Evolutionary conservation across 768 basidiomycete genomes (phyloP), one percentile per base, ranked within the genome.

Genomic region (Phlegmacium glaucopus): DNA sequence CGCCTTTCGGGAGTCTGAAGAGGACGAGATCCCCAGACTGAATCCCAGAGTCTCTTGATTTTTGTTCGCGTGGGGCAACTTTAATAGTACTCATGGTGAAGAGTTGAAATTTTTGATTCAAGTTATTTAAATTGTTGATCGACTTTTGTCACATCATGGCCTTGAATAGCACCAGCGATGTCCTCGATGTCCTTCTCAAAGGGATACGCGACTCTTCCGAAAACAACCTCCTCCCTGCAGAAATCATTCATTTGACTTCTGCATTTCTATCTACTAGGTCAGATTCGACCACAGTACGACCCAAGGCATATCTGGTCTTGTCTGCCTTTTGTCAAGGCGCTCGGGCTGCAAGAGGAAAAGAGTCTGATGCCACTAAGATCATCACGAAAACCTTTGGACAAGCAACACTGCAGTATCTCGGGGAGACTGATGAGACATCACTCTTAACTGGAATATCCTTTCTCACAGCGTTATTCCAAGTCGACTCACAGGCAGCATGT

Each of bases 401-500:
- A 25, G 57, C 70, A 0, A 61, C 87, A 28, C 54, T 75, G 7
- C 63, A 71, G 10, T 70, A 71, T 36, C 70, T 92, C 9, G 68
- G 76, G 28, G 82, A 83, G 38, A 74, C 78, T 3, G 70, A 78
- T 15, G 82, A 87, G 61, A 48, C 58, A 9, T 70, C 72, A 29
- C 63, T 82, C 22, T 66, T 85, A 13, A 65, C 70, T 11, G 83
- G 81, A 9, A 65, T 87, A 32, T 75, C 80, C 1, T 85, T 91
- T 61, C 72, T 93, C 41, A 71, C 77, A n/a, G 89, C 88, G 1
- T 69, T 94, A 15, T 90, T 92, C 58, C 89, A 92, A 61, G 80
- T 92, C n/a, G 89, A 91, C 54, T 77, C 82, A 65, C 68, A 75
- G 43, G 69, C 80, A 1, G 91, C 88, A 9, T 71, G 82, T 9